These are phyloP conservation scores for Aspergillus pseudotamarii DNA, from an alignment of 2,329 filamentous ascomycete species.

Conservation along the genomic window DNA sequence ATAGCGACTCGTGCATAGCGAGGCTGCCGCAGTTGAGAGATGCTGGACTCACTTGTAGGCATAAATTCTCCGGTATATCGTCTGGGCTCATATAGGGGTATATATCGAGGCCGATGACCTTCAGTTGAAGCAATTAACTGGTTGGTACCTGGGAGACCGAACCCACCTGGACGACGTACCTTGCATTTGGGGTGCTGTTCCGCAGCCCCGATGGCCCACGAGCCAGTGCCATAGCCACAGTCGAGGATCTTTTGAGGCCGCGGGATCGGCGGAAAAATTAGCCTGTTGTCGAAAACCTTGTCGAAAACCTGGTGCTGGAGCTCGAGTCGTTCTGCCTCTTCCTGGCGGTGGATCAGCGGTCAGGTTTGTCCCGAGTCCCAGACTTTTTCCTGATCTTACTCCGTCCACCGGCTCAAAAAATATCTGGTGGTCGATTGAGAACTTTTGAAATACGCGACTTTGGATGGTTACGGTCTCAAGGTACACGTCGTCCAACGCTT, in stretches of 20 bases:
- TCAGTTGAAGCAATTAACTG: conserved; percentile 20
- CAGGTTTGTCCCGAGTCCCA: conserved; percentile 12
- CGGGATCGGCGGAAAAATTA: conserved; percentile 70
- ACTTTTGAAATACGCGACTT: conserved; percentile 68
- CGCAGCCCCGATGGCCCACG: conserved; percentile 72
- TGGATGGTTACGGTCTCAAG: conserved; percentile 62
- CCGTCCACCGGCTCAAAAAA: conserved; percentile 74
- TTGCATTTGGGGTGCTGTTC: conserved; percentile 65
- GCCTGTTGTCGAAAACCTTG: conserved; percentile 65
- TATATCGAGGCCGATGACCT: conserved; percentile 74
- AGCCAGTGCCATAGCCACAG: conserved; percentile 71
- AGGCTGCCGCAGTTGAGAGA: neutral
- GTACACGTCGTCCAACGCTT: conserved; percentile 59
- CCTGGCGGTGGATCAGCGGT: conserved; percentile 48
- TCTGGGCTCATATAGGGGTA: conserved; percentile 70
- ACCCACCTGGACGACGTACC: conserved; percentile 47
- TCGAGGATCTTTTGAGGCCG: conserved; percentile 65
- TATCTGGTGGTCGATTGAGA: conserved; percentile 64
- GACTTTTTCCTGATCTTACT: conserved; percentile 47
- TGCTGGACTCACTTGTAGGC: conserved; percentile 58
- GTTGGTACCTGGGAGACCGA: conserved; percentile 7
- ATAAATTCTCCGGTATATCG: conserved; percentile 66
- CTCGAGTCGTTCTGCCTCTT: conserved; percentile 68
- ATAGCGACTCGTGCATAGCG: neutral
- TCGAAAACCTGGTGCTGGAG: conserved; percentile 65